Base-by-base conservation (phyloP, 2,329 filamentous ascomycete species). In the Apiospora saccharicola region DNA sequence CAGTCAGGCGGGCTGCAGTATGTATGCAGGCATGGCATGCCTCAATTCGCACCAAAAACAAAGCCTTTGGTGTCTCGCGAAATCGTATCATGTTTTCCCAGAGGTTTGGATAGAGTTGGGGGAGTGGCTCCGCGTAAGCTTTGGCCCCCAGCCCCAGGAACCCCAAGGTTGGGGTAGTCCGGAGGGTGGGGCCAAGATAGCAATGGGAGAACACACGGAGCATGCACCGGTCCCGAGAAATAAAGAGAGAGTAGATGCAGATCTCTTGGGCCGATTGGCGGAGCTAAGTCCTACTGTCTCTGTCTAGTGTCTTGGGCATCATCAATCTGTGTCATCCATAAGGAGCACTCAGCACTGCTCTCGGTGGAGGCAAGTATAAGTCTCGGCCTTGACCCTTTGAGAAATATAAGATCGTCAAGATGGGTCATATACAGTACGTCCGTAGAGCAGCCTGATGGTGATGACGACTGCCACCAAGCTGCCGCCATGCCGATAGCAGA, bases 91-190 rank as follows among this genome's bases (percentile, higher is more conserved):
- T 30, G 26, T 51, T 43, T 68, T 49, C 46, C 67, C 37, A 47
- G 71, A 67, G 67, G 64, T 73, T 49, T 44, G 70, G 41, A 71
- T 71, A 69, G 72, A 73, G 64, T 70, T 72, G 26, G 46, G 67
- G 37, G 47, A 53, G 68, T 43, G 44, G 67, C 67, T 49, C 47
- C 44, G 67, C 24, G 34, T 41, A 70, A 70, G 47, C 68, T 51
- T 57, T 51, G 30, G 44, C 68, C 47, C 46, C 14, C 37, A 19
- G 24, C 22, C 44, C 34, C 37, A 19, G 26, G 49, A n/a, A 34
- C 12, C 30, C 14, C 34, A n/a, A 57, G 68, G 46, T 70, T 70
- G 68, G 68, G 68, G 68, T 51, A 70, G 68, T 70, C 68, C 68
- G 68, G 47, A 51, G 14, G 68, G 47, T 34, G 47, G 68, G 34